Evolutionary conservation across 352 stramenopile genomes (phyloP), one percentile per base, ranked within the genome.

Genomic region (Aphanomyces euteiches): DNA sequence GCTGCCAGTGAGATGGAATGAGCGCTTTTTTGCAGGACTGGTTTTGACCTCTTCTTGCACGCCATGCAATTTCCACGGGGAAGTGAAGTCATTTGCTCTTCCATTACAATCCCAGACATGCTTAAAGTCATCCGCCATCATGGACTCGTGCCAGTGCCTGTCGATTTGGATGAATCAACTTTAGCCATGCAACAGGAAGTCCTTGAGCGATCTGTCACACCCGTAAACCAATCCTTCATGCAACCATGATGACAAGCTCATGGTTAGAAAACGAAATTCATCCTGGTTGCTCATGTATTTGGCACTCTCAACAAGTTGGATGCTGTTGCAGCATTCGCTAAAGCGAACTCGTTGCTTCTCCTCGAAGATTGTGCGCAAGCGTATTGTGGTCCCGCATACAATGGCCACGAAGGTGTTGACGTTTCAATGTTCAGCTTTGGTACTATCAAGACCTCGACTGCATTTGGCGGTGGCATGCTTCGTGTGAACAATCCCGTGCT

Each of bases 341-440:
- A 78, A 6, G 77, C 72, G 47, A 75, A 85, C 59, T 72, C 81
- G 17, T 63, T 95, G 19, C 47, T 93, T 54, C 67, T 93, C 37
- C 77, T 95, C 37, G 87, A 95, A 66, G 87, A 95, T 73, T 93
- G 87, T 59, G 87, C 87, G 4, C 84, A 95, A 57, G 83, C 83
- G 3, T 95, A 92, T 56, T 73, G 79, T 21, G 85, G 87, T 3
- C 75, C 78, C 47, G 70, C 75, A 69, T 93, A 90, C 72, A 90
- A 75, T 43, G 87, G 85, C 34, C 81, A 92, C 13, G 73, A 64
- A 7, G 74, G 75, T 19, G 84, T 74, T 1, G 87, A 93, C 64
- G 83, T 92, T 43, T 89, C 85, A 48, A 87, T 95, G 79, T 95
- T 93, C 73, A 95, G 87, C 72, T 95, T 95, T 79, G 87, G 87